phyloP scores from a whole-genome alignment of 2,329 filamentous ascomycete species.

The Fusarium austroafricanum region DNA sequence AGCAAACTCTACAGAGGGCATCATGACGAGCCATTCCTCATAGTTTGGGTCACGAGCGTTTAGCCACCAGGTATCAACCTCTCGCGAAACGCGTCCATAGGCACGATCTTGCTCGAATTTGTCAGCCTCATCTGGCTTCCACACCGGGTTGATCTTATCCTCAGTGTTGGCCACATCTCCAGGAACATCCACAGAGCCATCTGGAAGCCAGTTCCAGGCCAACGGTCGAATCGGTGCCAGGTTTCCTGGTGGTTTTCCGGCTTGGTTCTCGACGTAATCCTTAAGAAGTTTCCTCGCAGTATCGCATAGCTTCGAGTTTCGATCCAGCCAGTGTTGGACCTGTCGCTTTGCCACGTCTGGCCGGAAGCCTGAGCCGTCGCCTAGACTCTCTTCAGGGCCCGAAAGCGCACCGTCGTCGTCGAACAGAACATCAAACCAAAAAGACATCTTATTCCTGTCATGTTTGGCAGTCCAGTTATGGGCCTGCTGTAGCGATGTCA shows the following conservation, averaged over 20 bases:
- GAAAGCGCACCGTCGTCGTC: constrained; percentile 64
- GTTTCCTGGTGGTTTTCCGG: constrained; percentile 62
- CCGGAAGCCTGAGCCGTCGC: constrained; percentile 65
- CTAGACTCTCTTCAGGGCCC: constrained; percentile 63
- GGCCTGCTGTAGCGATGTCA: constrained; percentile 73
- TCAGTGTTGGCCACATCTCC: constrained; percentile 53
- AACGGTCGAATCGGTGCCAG: constrained; percentile 63
- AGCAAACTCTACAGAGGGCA: constrained; percentile 71
- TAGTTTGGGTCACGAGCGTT: constrained; percentile 70
- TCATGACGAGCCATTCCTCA: constrained; percentile 67
- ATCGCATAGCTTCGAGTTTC: constrained; percentile 69
- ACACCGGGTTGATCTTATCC: constrained; percentile 60
- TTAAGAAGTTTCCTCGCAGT: constrained; percentile 65
- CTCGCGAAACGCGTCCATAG: constrained; percentile 71
- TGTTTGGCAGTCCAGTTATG: constrained; percentile 78
- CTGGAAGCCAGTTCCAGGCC: constrained; percentile 67
- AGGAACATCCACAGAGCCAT: constrained; percentile 48
- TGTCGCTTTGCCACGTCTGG: constrained; percentile 69
- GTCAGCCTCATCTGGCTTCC: constrained; percentile 64
- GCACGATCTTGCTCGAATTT: constrained; percentile 69
- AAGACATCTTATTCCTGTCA: constrained; percentile 76
- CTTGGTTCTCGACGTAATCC: constrained; percentile 64
- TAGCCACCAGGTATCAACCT: constrained; percentile 75
- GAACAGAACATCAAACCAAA: constrained; percentile 74
- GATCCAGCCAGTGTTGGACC: constrained; percentile 71